Evolutionary conservation across 768 basidiomycete species (phyloP).

Genomic region (Crepidotus variabilis): DNA sequence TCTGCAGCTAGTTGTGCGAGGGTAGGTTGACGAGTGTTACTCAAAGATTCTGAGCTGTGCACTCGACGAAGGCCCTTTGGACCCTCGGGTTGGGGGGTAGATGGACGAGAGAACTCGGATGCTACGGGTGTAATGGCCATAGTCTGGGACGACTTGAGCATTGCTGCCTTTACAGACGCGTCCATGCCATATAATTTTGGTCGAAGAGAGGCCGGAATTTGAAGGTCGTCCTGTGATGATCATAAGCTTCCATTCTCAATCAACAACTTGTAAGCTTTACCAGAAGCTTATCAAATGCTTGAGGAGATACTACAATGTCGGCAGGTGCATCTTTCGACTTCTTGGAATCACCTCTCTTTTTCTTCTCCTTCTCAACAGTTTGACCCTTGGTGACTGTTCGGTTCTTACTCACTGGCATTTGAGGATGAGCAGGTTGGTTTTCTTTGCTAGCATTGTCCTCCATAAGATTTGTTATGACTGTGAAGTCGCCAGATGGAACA

Average conservation of each 20-base stretch:
- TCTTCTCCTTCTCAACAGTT: conserved; percentile 35
- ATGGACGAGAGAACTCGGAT: conserved; percentile 30
- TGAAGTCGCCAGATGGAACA: conserved; percentile 64
- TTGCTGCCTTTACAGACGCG: conserved; percentile 81
- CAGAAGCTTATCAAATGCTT: conserved; percentile 79
- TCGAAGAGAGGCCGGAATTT: conserved; percentile 76
- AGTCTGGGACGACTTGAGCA: conserved; percentile 82
- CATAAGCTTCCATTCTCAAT: conserved; percentile 7
- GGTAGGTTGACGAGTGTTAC: conserved; percentile 46
- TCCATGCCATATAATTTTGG: conserved; percentile 82
- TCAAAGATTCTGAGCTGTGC: conserved; percentile 70
- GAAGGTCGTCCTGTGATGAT: conserved; percentile 73
- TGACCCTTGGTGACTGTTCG: conserved; percentile 29
- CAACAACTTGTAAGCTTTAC: conserved; percentile 37
- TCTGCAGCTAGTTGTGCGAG: conserved; percentile 34
- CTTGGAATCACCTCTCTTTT: conserved; percentile 44
- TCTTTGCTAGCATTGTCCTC: conserved; percentile 59
- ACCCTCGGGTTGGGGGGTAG: conserved; percentile 42
- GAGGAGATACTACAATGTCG: conserved; percentile 31
- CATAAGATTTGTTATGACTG: conserved; percentile 58
- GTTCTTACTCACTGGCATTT: conserved; percentile 15
- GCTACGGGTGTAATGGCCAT: conserved; percentile 39
- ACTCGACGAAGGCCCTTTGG: conserved; percentile 49
- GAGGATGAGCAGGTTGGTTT: conserved; percentile 45
- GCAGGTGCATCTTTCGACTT: conserved; percentile 26